These are phyloP conservation scores for Pythium chondricola DNA, from an alignment of 352 stramenopile genomes.

Conservation along the genomic window DNA sequence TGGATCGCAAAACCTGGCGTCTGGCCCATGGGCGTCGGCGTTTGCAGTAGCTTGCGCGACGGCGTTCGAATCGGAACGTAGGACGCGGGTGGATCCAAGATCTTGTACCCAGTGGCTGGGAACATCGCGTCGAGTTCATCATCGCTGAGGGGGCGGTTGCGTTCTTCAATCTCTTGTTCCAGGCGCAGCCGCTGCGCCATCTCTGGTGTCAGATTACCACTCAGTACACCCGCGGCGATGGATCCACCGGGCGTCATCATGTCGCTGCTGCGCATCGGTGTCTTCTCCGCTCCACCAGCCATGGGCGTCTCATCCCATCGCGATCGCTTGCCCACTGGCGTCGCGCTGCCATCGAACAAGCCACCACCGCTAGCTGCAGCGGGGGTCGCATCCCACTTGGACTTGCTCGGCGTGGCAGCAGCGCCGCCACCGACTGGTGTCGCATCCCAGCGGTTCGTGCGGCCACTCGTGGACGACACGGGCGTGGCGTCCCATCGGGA, in stretches of 20 bases:
- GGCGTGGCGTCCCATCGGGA: conserved; percentile 80
- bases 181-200: conserved; percentile 91
- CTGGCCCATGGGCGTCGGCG: conserved; percentile 92
- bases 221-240: conserved; percentile 49
- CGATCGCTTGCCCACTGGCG: conserved; percentile 81
- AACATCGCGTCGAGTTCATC: conserved; percentile 97
- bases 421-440: conserved; percentile 51
- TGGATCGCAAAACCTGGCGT: conserved; percentile 89
- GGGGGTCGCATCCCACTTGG: conserved; percentile 94
- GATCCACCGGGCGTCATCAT: conserved; percentile 69
- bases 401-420: conserved; percentile 20
- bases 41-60: conserved; percentile 92
- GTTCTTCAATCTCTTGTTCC: conserved; percentile 96
- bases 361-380: too few species aligned
- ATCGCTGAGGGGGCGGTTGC: conserved; percentile 94
- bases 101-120: conserved; percentile 92
- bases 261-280: conserved; percentile 31
- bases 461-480: conserved; percentile 21
- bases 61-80: conserved; percentile 96
- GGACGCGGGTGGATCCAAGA: conserved; percentile 91
- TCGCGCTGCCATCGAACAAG: conserved; percentile 38
- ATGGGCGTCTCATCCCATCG: conserved; percentile 97
- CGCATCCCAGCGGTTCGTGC: conserved; percentile 83
- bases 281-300: conserved; percentile 38
- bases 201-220: conserved; percentile 81